Evolutionary conservation across 2,329 filamentous ascomycete genomes (phyloP), one percentile per base, ranked within the genome.

Genomic region (Xylaria sp.): DNA sequence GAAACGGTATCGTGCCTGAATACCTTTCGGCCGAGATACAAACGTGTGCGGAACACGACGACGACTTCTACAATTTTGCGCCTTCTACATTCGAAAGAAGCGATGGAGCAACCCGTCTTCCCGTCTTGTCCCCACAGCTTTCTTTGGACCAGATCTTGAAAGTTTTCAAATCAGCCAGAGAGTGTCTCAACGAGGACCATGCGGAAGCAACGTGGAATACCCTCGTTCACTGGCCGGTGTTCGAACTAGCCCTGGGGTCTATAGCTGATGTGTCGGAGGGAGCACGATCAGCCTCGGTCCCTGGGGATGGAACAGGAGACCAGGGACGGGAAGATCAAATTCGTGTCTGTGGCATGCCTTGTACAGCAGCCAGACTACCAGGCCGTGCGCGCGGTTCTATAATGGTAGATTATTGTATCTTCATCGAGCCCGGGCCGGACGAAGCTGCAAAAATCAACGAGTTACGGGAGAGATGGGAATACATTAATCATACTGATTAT

Each of bases 401-500:
- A 57, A 58, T 69, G 63, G 55, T 69, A n/a, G 66, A 71, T 50
- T 71, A 60, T 51, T 69, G 66, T 25, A 52, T 71, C 34, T 67
- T 56, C 39, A 31, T 71, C n/a, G 63, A 71, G 18, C 66, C 69
- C 10, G 23, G 41, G 48, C 28, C 12, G 1, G 13, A 57, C 15
- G 48, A 60, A 20, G 52, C 37, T n/a, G 59, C 55, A 39, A 55
- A 58, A 31, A 63, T 69, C 41, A n/a, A 44, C 23, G 57, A 62
- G 51, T 15, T 65, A 23, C 56, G 50, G 15, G 41, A 23, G 66
- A 20, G 51, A 48, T n/a, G 20, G 25, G 25, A 25, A 20, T 48
- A 56, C 46, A 67, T 75, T 51, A 75, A 73, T 56, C 69, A 74
- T 63, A 75, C 73, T 18, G 66, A 65, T 28, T 72, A 71, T 23